Evolutionary conservation across 225 moss, liverwort and hornwort species (phyloP).

Genomic region (Antitrichia curtipendula): DNA sequence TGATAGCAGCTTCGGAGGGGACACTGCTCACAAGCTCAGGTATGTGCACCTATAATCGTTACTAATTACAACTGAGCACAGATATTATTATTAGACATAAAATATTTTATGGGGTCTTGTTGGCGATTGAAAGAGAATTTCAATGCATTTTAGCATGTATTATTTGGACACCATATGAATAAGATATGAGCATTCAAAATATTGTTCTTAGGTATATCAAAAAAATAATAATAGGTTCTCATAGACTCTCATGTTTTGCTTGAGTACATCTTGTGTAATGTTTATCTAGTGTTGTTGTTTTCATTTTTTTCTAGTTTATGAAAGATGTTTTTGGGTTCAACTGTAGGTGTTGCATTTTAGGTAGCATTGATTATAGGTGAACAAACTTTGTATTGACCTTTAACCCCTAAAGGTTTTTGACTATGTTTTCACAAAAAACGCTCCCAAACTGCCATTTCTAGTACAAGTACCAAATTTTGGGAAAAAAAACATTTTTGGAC

Average conservation of each 20-base stretch:
- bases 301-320: not conserved
- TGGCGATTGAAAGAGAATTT: not conserved
- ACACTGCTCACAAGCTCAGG: not conserved
- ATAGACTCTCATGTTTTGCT: not conserved
- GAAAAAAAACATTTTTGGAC: no score
- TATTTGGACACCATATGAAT: not conserved
- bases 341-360: not conserved
- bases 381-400: not conserved
- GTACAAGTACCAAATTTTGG: no score
- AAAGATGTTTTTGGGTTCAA: not conserved
- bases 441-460: no score
- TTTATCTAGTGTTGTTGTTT: not conserved
- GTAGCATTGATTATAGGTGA: not conserved
- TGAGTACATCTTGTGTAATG: not conserved
- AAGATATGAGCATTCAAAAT: no score
- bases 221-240: fast-evolving
- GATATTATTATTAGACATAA: not conserved
- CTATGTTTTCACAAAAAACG: no score
- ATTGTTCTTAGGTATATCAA: no score
- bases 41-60: not conserved
- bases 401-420: no score
- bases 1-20: not conserved
- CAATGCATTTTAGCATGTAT: not conserved
- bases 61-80: not conserved
- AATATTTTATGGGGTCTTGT: not conserved